These are phyloP conservation scores for Penicillium odoratum DNA, from an alignment of 495 filamentous ascomycete genomes.

Conservation along the genomic window DNA sequence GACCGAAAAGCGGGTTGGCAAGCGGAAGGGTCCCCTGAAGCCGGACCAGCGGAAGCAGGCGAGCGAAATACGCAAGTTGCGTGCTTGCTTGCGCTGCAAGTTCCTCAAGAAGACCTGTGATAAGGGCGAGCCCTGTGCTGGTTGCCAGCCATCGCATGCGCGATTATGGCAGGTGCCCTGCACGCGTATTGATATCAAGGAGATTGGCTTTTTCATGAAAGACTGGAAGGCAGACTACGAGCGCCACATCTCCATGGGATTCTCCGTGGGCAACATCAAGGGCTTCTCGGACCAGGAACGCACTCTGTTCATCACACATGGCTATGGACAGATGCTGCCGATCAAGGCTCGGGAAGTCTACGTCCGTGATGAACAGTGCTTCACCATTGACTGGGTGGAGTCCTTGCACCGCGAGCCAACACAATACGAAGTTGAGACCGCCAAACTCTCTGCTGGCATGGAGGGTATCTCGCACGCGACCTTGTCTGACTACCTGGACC, in stretches of 20 bases:
- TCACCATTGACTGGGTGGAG: slow-evolving; percentile 89
- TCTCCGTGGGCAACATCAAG: slow-evolving; percentile 91
- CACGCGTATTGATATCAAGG: slow-evolving; percentile 95
- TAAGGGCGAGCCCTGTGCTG: slow-evolving; percentile 89
- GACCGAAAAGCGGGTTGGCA: slow-evolving; percentile 85
- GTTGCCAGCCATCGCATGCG: slow-evolving; percentile 89
- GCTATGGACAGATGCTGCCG: slow-evolving; percentile 84
- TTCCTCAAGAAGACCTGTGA: slow-evolving; percentile 98
- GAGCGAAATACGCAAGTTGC: slow-evolving; percentile 87
- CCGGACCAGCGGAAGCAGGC: slow-evolving; percentile 95
- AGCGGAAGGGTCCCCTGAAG: slow-evolving; percentile 79
- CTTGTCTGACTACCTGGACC: slow-evolving; percentile 85
- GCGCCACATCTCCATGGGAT: slow-evolving; percentile 78
- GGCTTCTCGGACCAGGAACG: slow-evolving; percentile 81
- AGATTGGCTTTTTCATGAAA: slow-evolving; percentile 96
- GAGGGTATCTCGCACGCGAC: slow-evolving; percentile 76
- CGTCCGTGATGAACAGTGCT: slow-evolving; percentile 88
- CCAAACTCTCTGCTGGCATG: slow-evolving; percentile 78
- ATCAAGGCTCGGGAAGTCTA: slow-evolving; percentile 88
- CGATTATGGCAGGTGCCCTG: slow-evolving; percentile 94
- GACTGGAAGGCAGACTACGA: slow-evolving; percentile 96
- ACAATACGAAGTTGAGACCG: slow-evolving; percentile 79
- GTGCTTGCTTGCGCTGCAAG: slow-evolving; percentile 93
- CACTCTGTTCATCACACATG: slow-evolving; percentile 80
- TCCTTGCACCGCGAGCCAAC: slow-evolving; percentile 67